Evolutionary conservation across 2,329 filamentous ascomycete species (phyloP), one percentile per base, ranked within the genome.

Genomic region (Colletotrichum zoysiae): DNA sequence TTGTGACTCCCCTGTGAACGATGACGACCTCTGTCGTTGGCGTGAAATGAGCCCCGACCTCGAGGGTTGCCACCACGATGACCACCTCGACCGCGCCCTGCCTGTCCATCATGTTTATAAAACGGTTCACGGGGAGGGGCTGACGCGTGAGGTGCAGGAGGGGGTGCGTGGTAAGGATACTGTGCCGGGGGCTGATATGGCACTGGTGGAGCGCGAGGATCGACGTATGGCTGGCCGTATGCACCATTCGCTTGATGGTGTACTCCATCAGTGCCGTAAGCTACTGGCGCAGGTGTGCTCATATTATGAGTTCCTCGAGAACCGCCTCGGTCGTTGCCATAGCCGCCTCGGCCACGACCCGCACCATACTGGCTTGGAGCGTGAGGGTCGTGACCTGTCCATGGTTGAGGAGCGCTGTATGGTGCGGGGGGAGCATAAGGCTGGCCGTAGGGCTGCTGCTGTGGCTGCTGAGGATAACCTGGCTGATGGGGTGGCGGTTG

Each of bases 271-370:
- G 57, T 77, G 71, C 77, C 76, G 73, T 79, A 80, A 12, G 78
- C 75, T 55, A 81, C 78, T 62, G 82, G 82, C 33, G 79, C 75
- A 50, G 78, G 77, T n/a, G 79, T 74, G 30, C 73, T 78, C 61
- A 80, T 77, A 33, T 60, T 82, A 81, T 76, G 81, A 65, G 56
- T 38, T 26, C 74, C 76, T 79, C 77, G 79, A 68, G 79, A 78
- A 74, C 78, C 79, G 73, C 83, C 83, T 74, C 85, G 84, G 74
- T 85, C 85, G 80, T 79, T 82, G 76, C 77, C 75, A 66, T 83
- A 86, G 50, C 82, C 83, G 58, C 84, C 84, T 23, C 85, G 83
- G 42, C 82, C 78, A 65, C 84, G 80, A 53, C 81, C 78, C 74
- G 69, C 78, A 40, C 78, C 77, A 71, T 85, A 86, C n/a, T 77